phyloP scores from a whole-genome alignment of 495 filamentous ascomycete species.

The Xylaria grammica region DNA sequence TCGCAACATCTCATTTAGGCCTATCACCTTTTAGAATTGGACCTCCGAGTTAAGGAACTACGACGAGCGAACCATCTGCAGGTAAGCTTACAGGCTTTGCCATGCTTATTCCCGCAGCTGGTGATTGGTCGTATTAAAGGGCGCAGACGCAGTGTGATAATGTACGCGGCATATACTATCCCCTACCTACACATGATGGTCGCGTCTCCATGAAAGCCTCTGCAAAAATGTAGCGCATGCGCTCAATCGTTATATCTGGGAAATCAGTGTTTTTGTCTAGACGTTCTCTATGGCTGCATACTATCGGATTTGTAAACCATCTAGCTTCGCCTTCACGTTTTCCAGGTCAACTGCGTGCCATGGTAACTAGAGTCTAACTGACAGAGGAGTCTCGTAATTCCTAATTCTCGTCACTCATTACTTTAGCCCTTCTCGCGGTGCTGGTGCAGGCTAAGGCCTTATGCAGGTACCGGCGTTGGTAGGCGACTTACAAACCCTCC shows the following conservation, averaged over 20 bases:
- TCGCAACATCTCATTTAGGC: not conserved
- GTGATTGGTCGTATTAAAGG: not conserved
- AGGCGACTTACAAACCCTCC: slow-evolving; percentile 44
- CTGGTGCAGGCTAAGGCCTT: not conserved
- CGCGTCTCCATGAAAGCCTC: no score
- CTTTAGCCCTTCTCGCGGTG: slow-evolving; percentile 13
- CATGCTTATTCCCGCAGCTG: not conserved
- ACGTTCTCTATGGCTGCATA: slow-evolving; percentile 8
- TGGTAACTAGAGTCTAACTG: slow-evolving; percentile 23
- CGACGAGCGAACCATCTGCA: not conserved
- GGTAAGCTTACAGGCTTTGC: not conserved
- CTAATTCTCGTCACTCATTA: slow-evolving; percentile 21
- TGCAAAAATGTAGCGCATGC: not conserved
- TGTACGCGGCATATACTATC: no score
- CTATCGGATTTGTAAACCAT: not conserved
- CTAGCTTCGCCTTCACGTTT: slow-evolving; percentile 14
- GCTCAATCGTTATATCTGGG: not conserved
- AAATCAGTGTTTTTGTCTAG: slow-evolving; percentile 16
- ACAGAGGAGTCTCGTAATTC: slow-evolving; percentile 14
- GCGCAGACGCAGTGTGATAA: no score
- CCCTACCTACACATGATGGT: no score
- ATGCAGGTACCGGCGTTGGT: slow-evolving; percentile 7
- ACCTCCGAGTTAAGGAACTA: not conserved
- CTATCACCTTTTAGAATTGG: not conserved
- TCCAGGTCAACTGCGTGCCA: slow-evolving; percentile 3